Evolutionary conservation across 75 land plant species (phyloP), one percentile per base, ranked within the genome.

Genomic region (Larix kaempferi): DNA sequence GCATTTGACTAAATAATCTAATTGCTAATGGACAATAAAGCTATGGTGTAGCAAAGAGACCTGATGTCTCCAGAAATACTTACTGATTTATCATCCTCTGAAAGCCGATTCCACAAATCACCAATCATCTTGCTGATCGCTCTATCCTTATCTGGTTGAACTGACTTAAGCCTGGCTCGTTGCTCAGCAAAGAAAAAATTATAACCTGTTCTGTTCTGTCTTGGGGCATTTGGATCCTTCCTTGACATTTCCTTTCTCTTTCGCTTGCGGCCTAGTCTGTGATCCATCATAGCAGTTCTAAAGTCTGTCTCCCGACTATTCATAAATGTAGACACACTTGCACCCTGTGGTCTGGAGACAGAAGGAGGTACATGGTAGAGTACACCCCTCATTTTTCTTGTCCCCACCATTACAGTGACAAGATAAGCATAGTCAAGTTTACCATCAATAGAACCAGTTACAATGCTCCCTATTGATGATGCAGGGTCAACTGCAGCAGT

Each of bases 121-220:
- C 98, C 96, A 57, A 95, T 93, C 96, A 93, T 93, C 65, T 89
- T 91, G 59, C 92, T 95, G 80, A 89, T 86, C 78, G 90, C 98
- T 59, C 89, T 77, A 65, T 94, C 98, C 61, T 88, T 88, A 17
- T 90, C 84, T 2, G 94, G 94, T 39, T 86, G 85, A n/a, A 83
- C 64, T 7, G 82, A 76, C 73, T 90, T 93, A 27, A 95, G 82
- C 81, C 81, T 87, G 33, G 82, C 73, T 54, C 89, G 94, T 74
- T 89, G 89, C 64, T 95, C 96, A 25, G 92, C 89, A 71, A 95
- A 95, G 81, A 93, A 95, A 82, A 93, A 95, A 69, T 93, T 95
- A 79, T 95, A 95, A 10, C 92, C 98, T 59, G 94, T 95, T 66
- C 96, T 73, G 71, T 91, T 95, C 0, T 91, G 87, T 73, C 93